Percentiles rank a stretch among this genome's conserved stretches.
Evolutionary conservation across 306 rosid species (phyloP).

Genomic region (Cucurbita pepo): DNA sequence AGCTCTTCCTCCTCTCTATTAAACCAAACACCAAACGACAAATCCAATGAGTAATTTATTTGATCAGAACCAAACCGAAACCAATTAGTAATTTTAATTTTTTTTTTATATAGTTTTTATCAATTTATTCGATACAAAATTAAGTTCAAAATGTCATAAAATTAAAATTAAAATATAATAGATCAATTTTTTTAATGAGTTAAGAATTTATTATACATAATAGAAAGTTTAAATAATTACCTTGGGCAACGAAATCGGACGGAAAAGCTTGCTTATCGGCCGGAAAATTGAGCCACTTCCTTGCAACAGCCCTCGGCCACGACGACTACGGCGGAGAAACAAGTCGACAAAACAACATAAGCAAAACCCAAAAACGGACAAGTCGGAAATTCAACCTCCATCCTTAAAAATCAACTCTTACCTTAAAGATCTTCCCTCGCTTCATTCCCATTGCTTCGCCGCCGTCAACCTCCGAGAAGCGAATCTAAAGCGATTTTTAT

Average conservation of each 20-base stretch:
- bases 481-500: background rate
- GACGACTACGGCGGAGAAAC: conserved; percentile 23
- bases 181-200: too few species aligned
- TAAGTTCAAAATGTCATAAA: too few species aligned
- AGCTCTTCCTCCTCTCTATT: conserved; percentile 39
- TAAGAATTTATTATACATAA: too few species aligned
- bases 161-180: too few species aligned
- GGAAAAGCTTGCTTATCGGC: conserved; percentile 26
- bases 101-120: too few species aligned
- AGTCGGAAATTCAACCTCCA: background rate
- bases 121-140: too few species aligned
- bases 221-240: background rate
- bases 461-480: background rate
- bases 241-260: conserved; percentile 25
- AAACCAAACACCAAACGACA: background rate
- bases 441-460: conserved; percentile 43
- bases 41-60: background rate
- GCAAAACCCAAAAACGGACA: background rate
- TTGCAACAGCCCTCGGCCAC: conserved; percentile 45
- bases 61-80: background rate
- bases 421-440: conserved; percentile 40
- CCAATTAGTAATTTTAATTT: too few species aligned
- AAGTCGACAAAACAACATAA: background rate
- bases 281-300: conserved; percentile 56
- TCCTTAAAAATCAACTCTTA: background rate